Conservation (phyloP, 2,329 filamentous ascomycete species). For the Madurella fahalii region DNA sequence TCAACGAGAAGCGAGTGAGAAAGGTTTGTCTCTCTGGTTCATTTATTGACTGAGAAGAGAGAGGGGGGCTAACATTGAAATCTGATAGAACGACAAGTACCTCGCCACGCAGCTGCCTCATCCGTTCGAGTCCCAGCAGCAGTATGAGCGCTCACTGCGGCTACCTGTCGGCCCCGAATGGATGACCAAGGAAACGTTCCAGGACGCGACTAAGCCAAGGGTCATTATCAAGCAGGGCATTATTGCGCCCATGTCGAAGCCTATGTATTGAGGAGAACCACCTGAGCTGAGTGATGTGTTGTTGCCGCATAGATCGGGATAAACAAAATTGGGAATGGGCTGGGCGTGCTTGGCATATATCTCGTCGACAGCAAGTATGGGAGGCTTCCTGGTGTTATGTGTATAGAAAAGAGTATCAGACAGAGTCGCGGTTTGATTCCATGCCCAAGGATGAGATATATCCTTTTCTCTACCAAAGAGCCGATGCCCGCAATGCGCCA, state of each 20-base stretch:
- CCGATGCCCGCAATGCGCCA: constrained; percentile 5
- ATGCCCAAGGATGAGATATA: background rate
- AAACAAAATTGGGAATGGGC: constrained; percentile 8
- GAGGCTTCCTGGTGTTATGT: no score
- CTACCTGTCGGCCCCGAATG: constrained; percentile 90
- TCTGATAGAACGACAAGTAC: constrained; percentile 71
- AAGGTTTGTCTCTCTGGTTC: constrained; percentile 55
- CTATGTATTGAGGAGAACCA: constrained; percentile 35
- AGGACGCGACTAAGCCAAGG: constrained; percentile 82
- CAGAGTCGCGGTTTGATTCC: background rate
- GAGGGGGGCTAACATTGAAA: constrained; percentile 2
- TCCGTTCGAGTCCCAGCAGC: constrained; percentile 79
- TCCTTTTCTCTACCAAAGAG: constrained; percentile 2
- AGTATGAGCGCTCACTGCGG: constrained; percentile 86
- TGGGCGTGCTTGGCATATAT: background rate
- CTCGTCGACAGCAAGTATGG: no score
- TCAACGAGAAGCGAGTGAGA: constrained; percentile 85
- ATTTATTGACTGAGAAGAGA: background rate
- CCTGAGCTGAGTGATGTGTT: background rate
- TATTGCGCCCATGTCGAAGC: constrained; percentile 82
- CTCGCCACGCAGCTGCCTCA: constrained; percentile 80
- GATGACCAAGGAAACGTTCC: constrained; percentile 93
- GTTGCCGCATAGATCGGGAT: constrained; percentile 3
- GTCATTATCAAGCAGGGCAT: constrained; percentile 88
- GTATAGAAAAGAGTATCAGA: background rate